Base-by-base conservation (phyloP, 306 rosid genomes). In the Carpinus viminea region DNA sequence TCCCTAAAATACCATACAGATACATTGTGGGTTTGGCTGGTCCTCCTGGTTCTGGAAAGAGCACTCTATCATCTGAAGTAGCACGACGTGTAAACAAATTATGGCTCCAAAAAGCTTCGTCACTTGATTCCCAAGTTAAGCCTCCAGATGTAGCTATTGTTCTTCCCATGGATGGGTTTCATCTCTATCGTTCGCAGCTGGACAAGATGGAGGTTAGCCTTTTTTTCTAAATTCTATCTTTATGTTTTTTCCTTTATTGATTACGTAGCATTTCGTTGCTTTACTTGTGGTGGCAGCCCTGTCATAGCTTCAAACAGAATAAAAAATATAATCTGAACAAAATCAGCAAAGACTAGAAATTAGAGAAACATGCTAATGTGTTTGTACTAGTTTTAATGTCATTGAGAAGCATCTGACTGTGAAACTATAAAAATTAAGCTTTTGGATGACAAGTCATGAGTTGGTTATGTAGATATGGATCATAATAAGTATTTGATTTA, bases 31-130 rank as follows among this genome's bases (percentile, higher is more conserved):
- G 97, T 68, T 75, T 95, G 86, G 98, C 96, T 82, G 98, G 98
- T 80, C 97, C 98, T 72, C 98, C 98, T 41, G 97, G 98, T 73
- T 86, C 98, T 76, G 98, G 98, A 50, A 95, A 92, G 84, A 91
- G 91, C 79, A 95, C 98, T 72, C 46, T 91, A 56, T 96, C 96
- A 16, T 60, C 83, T 78, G 97, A 92, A 85, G 93, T 95, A 46
- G 98, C 54, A 54, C 76, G 45, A 10, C 97, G 91, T 65, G 24
- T 95, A 76, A 95, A 92, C 88, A 85, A 85, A 84, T 79, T 88
- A 76, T 92, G 97, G 95, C 83, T 83, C 38, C 86, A 86, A 74
- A 89, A 81, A 80, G 86, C 85, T 81, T 82, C 89, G 56, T 84
- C 92, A 60, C 75, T 86, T 76, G 92, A 90, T 79, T 88, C 93